Evolutionary conservation across 179 eudicot species (phyloP), one percentile per base, ranked within the genome.

Genomic region (Spergularia azorica): DNA sequence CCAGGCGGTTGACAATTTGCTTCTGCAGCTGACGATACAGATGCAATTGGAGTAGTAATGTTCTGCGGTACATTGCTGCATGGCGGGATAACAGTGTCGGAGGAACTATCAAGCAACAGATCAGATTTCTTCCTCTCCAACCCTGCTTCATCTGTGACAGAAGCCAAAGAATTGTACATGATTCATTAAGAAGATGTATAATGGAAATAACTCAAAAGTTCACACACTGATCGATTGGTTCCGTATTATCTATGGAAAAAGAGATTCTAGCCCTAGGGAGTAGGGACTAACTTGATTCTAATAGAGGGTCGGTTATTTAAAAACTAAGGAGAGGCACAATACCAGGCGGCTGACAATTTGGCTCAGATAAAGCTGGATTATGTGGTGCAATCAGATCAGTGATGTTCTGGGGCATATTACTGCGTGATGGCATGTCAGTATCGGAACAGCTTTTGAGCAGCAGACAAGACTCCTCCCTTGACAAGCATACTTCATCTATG

Each of bases 81-180:
- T 43, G 63, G 67, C 32, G 82, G 62, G 69, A 74, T 17, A 20
- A 12, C 61, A 6, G 17, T 26, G 51, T 67, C 67, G 3, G 56
- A 61, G 41, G 18, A 18, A 69, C 20, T 26, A 16, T 75, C 56
- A 39, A 52, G 76, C 4, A 56, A 60, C 60, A 17, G 9, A 39
- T n/a, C 50, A 73, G 50, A 41, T 66, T 72, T 73, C 58, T 74
- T 66, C 48, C 36, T 69, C 20, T 38, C 63, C 65, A 67, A 39
- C 18, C 72, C 59, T 26, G 59, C 59, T 75, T 70, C 79, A 80
- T 70, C 83, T 70, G 32, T 55, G 5, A 41, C 63, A 41, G 21
- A 70, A 75, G 50, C 67, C 72, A 73, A 64, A 71, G 64, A 61
- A 11, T 36, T 60, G 66, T 43, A 32, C 21, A 54, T 65, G 59